phyloP scores from a whole-genome alignment of 169 alveolate genomes.

The Neospora caninum region DNA sequence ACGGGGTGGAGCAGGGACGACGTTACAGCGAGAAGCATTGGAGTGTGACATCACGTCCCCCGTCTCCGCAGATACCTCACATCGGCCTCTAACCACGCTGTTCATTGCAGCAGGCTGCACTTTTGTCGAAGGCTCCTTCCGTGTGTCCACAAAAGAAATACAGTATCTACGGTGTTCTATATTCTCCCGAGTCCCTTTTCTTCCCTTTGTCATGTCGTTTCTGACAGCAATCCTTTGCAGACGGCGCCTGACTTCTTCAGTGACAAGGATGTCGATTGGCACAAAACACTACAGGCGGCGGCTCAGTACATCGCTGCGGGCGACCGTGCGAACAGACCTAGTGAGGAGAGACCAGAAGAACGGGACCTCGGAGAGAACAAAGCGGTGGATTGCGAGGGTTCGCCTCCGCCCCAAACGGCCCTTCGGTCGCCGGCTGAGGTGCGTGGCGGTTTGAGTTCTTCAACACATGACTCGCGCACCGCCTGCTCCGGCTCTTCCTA shows the following conservation, averaged over 20 bases:
- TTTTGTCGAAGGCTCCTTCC: no score
- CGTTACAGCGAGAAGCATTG: no score
- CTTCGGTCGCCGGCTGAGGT: background rate
- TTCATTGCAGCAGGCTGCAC: no score
- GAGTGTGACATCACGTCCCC: no score
- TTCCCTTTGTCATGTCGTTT: background rate
- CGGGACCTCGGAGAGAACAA: no score
- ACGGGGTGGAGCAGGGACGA: no score
- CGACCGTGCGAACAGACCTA: background rate
- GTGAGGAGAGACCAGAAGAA: no score
- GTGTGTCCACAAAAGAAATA: no score
- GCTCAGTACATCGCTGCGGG: background rate
- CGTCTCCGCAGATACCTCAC: no score
- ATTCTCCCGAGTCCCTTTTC: background rate
- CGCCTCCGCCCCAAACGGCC: background rate
- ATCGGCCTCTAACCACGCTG: no score
- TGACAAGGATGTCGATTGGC: slow-evolving; percentile 30
- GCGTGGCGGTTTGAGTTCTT: background rate
- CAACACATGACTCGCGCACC: background rate
- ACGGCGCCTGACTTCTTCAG: background rate
- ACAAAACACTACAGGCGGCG: background rate
- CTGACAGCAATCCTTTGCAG: background rate
- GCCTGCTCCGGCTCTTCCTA: background rate
- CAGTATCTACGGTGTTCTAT: no score
- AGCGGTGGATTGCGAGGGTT: background rate